Evolutionary conservation across 1,284 basidiomycete species (phyloP), one percentile per base, ranked within the genome.

Genomic region (Tetrapyrgos nigripes): DNA sequence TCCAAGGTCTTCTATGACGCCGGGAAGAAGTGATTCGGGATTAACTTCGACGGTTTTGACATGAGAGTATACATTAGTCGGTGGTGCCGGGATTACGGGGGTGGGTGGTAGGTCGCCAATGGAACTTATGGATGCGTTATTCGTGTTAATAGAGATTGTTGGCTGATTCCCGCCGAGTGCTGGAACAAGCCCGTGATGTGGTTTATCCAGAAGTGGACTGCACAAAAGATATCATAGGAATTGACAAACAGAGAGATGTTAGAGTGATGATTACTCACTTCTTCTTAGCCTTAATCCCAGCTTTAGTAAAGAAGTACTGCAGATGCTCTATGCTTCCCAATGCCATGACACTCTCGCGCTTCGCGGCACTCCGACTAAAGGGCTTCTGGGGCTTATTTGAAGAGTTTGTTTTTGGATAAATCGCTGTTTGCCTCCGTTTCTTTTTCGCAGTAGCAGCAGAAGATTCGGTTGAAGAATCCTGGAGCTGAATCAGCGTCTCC

Each of bases 231-330:
- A 48, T 21, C 26, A 9, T 67, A 2, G 64, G 52, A 19, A 50
- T 43, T 31, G 46, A 50, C 24, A 45, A 58, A 55, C 46, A 59
- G 61, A 55, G 46, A 54, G 64, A 50, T 54, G 53, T 21, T 28
- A 23, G 17, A 40, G 23, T 40, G 49, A 53, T 17, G 37, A 40
- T 60, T 49, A 82, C 88, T 72, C 73, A 92, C 91, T 83, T 85
- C 71, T 82, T 84, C 78, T 88, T 88, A 26, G 89, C 83, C 17
- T 80, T 83, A 56, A 93, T 82, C 4, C 91, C 91, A 0, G 89
- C 87, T 82, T 93, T 93, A 5, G 92, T 93, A 66, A 93, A 94
- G 69, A 93, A 93, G 69, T 94, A 89, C 74, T 95, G 93, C 51
- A 95, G 81, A 70, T 94, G 90, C 68, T 93, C 91, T 63, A 95